These are phyloP conservation scores for Aristolochia fimbriata DNA, from an alignment of 164 flowering plant species.

Conservation along the genomic window DNA sequence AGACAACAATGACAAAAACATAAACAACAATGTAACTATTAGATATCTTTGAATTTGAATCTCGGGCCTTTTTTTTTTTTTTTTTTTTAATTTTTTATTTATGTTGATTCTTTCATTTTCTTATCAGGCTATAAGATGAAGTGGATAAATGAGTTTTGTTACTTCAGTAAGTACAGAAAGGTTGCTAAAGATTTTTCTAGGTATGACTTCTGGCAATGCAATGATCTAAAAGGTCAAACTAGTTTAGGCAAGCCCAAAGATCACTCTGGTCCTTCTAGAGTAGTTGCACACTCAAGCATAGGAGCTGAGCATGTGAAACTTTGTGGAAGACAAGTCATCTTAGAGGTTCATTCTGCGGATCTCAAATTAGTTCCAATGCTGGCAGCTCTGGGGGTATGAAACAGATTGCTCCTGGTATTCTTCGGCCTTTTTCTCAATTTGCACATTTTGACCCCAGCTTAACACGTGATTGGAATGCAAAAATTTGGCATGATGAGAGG, in stretches of 20 bases:
- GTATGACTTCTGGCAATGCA: background rate
- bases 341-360: background rate
- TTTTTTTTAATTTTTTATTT: too few species aligned
- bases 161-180: slow-evolving; percentile 5
- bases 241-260: background rate
- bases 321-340: background rate
- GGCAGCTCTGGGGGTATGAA: slow-evolving; percentile 10
- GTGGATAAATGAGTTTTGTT: slow-evolving; percentile 9
- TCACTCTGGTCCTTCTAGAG: background rate
- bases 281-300: background rate
- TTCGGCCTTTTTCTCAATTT: slow-evolving; percentile 15
- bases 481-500: slow-evolving; percentile 57
- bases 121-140: slow-evolving; percentile 9
- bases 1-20: too few species aligned
- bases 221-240: slow-evolving; percentile 1
- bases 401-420: slow-evolving; percentile 5
- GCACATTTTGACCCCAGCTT: slow-evolving; percentile 23
- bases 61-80: too few species aligned
- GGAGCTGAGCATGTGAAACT: background rate
- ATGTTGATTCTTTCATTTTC: background rate
- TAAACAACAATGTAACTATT: too few species aligned
- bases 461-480: slow-evolving; percentile 51
- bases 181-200: slow-evolving; percentile 1
- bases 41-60: too few species aligned
- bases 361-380: background rate